Evolutionary conservation across 2,329 filamentous ascomycete genomes (phyloP).

Genomic region (Boeremia lycopersici): DNA sequence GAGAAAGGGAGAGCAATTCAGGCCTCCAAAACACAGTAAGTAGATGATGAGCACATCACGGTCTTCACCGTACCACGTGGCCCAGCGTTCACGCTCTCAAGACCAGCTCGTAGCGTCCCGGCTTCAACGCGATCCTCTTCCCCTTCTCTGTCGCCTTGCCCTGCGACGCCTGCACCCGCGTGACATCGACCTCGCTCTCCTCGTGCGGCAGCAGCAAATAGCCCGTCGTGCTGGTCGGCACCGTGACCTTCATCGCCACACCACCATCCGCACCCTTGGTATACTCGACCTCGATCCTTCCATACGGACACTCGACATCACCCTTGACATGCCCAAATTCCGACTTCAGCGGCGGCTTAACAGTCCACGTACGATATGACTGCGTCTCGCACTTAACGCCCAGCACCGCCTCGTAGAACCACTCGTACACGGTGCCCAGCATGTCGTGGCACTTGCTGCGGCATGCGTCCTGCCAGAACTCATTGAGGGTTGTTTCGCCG

Average conservation of each 20-base stretch:
- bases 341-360: slow-evolving; percentile 48
- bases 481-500: slow-evolving; percentile 53
- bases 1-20: no score
- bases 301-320: slow-evolving; percentile 50
- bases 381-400: slow-evolving; percentile 47
- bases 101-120: neutral
- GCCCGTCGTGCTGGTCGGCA: slow-evolving; percentile 32
- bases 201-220: slow-evolving; percentile 21
- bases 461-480: slow-evolving; percentile 55
- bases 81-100: no score
- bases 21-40: no score
- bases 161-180: neutral
- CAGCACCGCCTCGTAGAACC: slow-evolving; percentile 53
- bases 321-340: slow-evolving; percentile 52
- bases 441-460: slow-evolving; percentile 56
- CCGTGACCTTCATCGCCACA: slow-evolving; percentile 26
- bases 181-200: slow-evolving; percentile 15
- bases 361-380: slow-evolving; percentile 50
- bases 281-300: slow-evolving; percentile 41
- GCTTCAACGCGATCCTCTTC: neutral
- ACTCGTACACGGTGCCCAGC: slow-evolving; percentile 57
- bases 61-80: no score
- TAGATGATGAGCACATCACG: no score
- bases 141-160: neutral
- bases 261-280: neutral